phyloP scores from a whole-genome alignment of 495 filamentous ascomycete genomes.

The Xylaria scruposa region DNA sequence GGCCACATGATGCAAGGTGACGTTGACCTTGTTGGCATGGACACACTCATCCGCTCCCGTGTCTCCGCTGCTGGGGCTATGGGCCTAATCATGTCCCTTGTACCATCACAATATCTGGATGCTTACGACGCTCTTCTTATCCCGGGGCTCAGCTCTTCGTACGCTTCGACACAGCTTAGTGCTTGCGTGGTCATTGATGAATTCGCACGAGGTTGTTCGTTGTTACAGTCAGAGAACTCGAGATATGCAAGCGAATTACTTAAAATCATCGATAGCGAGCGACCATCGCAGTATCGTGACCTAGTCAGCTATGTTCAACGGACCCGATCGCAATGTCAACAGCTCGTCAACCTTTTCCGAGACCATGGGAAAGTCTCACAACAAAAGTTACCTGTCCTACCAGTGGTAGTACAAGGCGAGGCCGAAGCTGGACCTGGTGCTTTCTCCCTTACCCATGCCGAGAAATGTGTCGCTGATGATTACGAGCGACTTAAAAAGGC shows the following conservation, averaged over 20 bases:
- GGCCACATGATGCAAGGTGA: slow-evolving; percentile 98
- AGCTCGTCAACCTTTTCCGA: slow-evolving; percentile 85
- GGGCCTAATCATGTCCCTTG: slow-evolving; percentile 72
- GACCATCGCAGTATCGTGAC: slow-evolving; percentile 84
- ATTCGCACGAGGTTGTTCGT: slow-evolving; percentile 68
- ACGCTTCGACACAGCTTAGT: slow-evolving; percentile 83
- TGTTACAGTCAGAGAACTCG: slow-evolving; percentile 48
- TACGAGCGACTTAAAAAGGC: slow-evolving; percentile 86
- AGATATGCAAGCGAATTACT: slow-evolving; percentile 66
- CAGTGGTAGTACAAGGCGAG: slow-evolving; percentile 92
- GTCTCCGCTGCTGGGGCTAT: slow-evolving; percentile 84
- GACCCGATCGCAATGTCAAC: slow-evolving; percentile 87
- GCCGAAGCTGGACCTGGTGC: slow-evolving; percentile 85
- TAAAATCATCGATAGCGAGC: slow-evolving; percentile 76
- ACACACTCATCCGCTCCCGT: slow-evolving; percentile 86
- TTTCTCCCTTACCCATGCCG: slow-evolving; percentile 86
- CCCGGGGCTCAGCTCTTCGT: slow-evolving; percentile 69
- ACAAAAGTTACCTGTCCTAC: slow-evolving; percentile 75
- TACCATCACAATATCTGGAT: slow-evolving; percentile 56
- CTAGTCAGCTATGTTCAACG: slow-evolving; percentile 86
- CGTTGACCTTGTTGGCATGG: slow-evolving; percentile 88
- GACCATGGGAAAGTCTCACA: slow-evolving; percentile 80
- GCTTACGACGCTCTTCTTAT: slow-evolving; percentile 65
- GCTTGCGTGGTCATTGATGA: slow-evolving; percentile 88
- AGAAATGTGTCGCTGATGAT: slow-evolving; percentile 81